Conservation (phyloP, 495 filamentous ascomycete genomes). For the Choiromyces venosus region DNA sequence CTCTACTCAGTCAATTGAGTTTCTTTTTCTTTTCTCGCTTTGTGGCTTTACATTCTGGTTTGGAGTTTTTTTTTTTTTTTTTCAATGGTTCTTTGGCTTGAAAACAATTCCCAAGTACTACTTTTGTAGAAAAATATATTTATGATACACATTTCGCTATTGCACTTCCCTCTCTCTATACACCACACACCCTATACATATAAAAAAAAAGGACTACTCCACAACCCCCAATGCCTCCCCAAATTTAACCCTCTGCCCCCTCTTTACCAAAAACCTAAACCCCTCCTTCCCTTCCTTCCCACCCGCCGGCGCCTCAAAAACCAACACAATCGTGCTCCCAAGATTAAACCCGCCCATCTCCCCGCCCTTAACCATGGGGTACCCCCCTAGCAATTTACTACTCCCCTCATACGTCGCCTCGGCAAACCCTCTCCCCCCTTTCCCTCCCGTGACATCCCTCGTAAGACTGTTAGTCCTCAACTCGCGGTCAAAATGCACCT, state of each 20-base stretch:
- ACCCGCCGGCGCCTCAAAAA: conserved; percentile 82
- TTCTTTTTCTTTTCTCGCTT: too few species aligned
- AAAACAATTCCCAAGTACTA: too few species aligned
- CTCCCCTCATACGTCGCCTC: conserved; percentile 84
- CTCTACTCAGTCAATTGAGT: background rate
- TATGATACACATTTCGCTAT: conserved; percentile 1
- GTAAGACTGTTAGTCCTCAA: conserved; percentile 85
- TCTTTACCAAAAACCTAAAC: conserved; percentile 75
- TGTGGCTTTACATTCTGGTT: background rate
- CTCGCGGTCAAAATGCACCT: conserved; percentile 94
- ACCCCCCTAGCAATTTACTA: conserved; percentile 68
- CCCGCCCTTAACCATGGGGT: conserved; percentile 77
- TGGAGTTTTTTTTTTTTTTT: background rate
- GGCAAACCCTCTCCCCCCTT: conserved; percentile 77
- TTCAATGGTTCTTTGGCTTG: background rate
- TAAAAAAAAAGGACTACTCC: conserved; percentile 33
- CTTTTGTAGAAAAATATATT: conserved; percentile 3
- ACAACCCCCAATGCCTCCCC: conserved; percentile 76
- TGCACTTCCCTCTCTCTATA: background rate
- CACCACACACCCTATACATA: background rate
- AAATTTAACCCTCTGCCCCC: conserved; percentile 82
- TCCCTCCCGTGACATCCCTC: conserved; percentile 76
- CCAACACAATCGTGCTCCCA: conserved; percentile 89
- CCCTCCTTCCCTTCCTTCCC: conserved; percentile 53
- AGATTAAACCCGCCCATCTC: conserved; percentile 99